These are phyloP conservation scores for Entomortierella chlamydospora DNA, from an alignment of 192 early-diverging fungal genomes.

Conservation along the genomic window DNA sequence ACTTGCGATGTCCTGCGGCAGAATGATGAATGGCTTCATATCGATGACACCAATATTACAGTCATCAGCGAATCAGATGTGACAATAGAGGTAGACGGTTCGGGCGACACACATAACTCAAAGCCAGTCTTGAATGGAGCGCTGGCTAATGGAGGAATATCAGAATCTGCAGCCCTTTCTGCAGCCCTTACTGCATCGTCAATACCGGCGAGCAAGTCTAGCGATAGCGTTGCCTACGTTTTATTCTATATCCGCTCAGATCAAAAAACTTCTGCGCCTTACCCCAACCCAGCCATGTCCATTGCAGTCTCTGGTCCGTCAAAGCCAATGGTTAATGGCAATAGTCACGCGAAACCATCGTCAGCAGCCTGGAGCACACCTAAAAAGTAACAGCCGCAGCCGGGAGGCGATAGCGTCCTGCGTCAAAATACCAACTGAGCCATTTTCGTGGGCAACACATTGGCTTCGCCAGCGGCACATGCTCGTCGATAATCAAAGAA, in stretches of 20 bases:
- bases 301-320: constrained; percentile 1
- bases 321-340: constrained; percentile 25
- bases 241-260: constrained; percentile 74
- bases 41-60: constrained; percentile 89
- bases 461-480: neutral
- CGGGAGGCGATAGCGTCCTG: neutral
- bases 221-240: constrained; percentile 80
- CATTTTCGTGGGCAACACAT: neutral
- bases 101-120: neutral
- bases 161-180: constrained; percentile 41
- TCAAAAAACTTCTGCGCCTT: constrained; percentile 19
- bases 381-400: constrained; percentile 15
- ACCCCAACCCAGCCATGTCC: constrained; percentile 1
- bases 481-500: neutral
- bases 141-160: constrained; percentile 16
- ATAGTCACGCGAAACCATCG: constrained; percentile 16
- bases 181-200: constrained; percentile 47
- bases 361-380: constrained; percentile 27
- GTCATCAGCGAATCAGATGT: constrained; percentile 70
- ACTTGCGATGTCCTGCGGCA: constrained; percentile 90
- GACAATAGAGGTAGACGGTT: constrained; percentile 28
- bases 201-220: constrained; percentile 36
- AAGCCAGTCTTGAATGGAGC: constrained; percentile 17
- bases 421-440: neutral
- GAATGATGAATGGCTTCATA: constrained; percentile 85